Conservation (phyloP, 1,284 basidiomycete species). For the Heliocybe sulcata region DNA sequence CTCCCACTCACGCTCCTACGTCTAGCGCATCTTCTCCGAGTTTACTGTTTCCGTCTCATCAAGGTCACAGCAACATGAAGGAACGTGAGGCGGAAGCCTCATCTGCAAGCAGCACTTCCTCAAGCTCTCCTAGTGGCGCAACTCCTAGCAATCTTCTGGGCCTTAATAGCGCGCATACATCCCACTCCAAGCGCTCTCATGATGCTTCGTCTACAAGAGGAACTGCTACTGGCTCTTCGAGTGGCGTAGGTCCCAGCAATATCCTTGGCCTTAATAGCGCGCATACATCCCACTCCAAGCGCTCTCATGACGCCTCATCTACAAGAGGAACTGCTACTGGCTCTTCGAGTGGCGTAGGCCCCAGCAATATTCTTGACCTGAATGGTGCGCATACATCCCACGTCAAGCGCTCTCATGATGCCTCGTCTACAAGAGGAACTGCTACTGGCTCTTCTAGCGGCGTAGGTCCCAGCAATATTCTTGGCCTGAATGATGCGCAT, state of each 20-base stretch:
- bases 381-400: not conserved
- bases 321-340: no score
- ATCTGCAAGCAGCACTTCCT: not conserved
- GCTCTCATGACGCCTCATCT: no score
- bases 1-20: not conserved
- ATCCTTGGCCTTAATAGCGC: not conserved
- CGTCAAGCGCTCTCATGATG: no score
- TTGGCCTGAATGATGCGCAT: not conserved
- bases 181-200: not conserved
- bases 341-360: not conserved
- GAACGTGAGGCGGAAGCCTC: not conserved
- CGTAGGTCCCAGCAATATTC: not conserved
- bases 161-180: not conserved
- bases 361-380: not conserved
- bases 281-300: not conserved
- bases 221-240: not conserved
- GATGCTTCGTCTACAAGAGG: no score
- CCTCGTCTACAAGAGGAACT: no score
- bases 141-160: not conserved
- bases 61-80: not conserved
- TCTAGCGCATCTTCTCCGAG: not conserved
- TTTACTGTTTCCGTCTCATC: not conserved
- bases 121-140: not conserved
- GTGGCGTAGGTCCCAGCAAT: not conserved
- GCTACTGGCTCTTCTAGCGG: not conserved